These are phyloP conservation scores for Suhomyces pyralidae DNA, from an alignment of 805 yeast species.

Conservation along the genomic window DNA sequence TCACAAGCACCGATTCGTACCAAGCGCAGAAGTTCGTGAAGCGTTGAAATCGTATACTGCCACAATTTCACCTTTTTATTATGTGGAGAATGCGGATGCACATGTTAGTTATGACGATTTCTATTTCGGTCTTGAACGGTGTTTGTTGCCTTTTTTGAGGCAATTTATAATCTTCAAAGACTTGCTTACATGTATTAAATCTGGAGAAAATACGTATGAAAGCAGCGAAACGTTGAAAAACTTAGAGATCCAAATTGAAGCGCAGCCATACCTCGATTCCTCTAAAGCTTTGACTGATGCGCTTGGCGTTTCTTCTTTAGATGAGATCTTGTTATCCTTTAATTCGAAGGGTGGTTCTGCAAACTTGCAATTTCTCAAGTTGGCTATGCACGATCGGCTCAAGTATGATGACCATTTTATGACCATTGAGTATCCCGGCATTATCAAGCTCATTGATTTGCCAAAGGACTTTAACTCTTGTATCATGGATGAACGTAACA, in stretches of 20 bases:
- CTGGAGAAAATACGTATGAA: constrained; percentile 22
- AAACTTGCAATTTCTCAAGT: not conserved
- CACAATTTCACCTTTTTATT: not conserved
- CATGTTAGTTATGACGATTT: not conserved
- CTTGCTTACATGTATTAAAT: constrained; percentile 25
- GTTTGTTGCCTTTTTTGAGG: constrained; percentile 32
- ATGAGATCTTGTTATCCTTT: constrained; percentile 14
- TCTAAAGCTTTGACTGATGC: constrained; percentile 22
- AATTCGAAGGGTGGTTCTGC: not conserved
- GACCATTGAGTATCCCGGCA: constrained; percentile 51
- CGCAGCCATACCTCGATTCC: constrained; percentile 15
- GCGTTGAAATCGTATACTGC: not conserved
- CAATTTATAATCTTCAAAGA: constrained; percentile 33
- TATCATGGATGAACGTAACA: constrained; percentile 18
- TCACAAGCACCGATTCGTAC: not conserved
- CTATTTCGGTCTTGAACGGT: constrained; percentile 16
- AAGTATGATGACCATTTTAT: not conserved
- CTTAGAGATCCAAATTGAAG: constrained; percentile 14
- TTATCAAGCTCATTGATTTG: constrained; percentile 49
- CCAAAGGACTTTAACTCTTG: constrained; percentile 41
- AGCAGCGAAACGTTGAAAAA: constrained; percentile 15
- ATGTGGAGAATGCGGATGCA: not conserved
- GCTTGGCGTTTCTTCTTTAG: constrained; percentile 23
- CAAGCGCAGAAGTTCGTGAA: not conserved
- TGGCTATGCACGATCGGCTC: not conserved